Conservation (phyloP, 257 asterid species). For the Cordia subcordata region DNA sequence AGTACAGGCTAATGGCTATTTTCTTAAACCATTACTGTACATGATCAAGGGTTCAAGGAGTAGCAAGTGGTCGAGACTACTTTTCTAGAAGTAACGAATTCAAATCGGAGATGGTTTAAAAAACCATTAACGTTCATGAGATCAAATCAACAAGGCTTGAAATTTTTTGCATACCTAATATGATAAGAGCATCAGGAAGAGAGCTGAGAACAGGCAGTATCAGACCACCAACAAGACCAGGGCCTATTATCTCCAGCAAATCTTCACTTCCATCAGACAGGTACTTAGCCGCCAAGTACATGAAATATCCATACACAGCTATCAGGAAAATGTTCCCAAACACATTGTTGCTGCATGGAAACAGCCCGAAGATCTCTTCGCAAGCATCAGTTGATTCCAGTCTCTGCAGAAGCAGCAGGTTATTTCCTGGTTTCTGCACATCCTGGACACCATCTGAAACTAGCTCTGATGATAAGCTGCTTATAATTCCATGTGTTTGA, state of each 20-base stretch:
- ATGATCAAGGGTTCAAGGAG: too few species aligned
- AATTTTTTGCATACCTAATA: conserved; percentile 44
- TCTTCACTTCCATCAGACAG: conserved; percentile 48
- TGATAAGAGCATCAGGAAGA: conserved; percentile 46
- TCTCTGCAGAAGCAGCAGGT: conserved; percentile 18
- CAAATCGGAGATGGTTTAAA: too few species aligned
- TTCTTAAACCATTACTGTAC: too few species aligned
- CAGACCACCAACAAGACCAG: conserved; percentile 57
- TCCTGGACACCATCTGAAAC: conserved; percentile 23
- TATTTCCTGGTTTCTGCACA: neutral
- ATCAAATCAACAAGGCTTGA: too few species aligned
- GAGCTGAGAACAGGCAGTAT: conserved; percentile 57
- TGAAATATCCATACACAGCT: conserved; percentile 42
- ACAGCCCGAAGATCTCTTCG: conserved; percentile 46
- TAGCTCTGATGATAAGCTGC: neutral
- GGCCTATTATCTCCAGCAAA: conserved; percentile 47
- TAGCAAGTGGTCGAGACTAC: too few species aligned
- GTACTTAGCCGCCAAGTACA: conserved; percentile 36
- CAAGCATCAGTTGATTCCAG: conserved; percentile 21
- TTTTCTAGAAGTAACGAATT: too few species aligned
- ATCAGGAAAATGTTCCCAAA: conserved; percentile 54
- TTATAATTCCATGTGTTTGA: neutral
- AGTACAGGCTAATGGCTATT: too few species aligned
- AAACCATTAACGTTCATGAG: too few species aligned
- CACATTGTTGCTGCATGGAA: conserved; percentile 52